Evolutionary conservation across 768 basidiomycete species (phyloP).

Genomic region (Leccinellum luteum): DNA sequence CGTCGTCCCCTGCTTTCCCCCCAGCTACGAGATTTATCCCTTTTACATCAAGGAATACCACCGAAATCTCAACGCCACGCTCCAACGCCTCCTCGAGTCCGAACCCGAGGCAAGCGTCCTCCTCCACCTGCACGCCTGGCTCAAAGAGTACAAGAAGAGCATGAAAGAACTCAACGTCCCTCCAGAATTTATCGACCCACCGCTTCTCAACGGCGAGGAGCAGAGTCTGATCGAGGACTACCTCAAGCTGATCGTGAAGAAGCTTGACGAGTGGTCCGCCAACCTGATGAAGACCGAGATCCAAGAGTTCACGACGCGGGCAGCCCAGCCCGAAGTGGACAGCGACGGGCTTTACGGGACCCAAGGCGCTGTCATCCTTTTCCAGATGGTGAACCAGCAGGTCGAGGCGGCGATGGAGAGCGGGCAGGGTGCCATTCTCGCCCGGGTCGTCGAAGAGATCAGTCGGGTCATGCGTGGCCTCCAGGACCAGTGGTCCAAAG

Average conservation of each 20-base stretch:
- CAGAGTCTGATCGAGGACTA: constrained; percentile 94
- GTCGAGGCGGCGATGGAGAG: constrained; percentile 94
- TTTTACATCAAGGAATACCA: constrained; percentile 89
- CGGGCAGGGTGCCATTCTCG: constrained; percentile 90
- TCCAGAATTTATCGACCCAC: constrained; percentile 78
- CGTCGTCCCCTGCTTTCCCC: constrained; percentile 87
- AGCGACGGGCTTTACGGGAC: constrained; percentile 87
- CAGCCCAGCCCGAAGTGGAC: constrained; percentile 85
- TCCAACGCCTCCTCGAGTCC: constrained; percentile 66
- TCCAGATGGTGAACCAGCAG: constrained; percentile 98
- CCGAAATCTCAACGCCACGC: constrained; percentile 69
- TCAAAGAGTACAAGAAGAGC: constrained; percentile 91
- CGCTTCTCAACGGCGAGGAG: constrained; percentile 93
- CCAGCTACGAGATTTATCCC: constrained; percentile 86
- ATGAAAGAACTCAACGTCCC: constrained; percentile 94
- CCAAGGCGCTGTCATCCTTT: constrained; percentile 91
- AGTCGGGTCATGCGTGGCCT: constrained; percentile 86
- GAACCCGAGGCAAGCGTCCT: constrained; percentile 88
- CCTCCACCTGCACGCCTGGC: constrained; percentile 85
- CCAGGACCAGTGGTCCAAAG: constrained; percentile 84
- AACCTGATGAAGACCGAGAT: constrained; percentile 93
- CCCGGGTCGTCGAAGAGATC: constrained; percentile 84
- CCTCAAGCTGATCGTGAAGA: constrained; percentile 86
- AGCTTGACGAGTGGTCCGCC: constrained; percentile 94
- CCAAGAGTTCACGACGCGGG: constrained; percentile 76